Evolutionary conservation across 75 land plant species (phyloP), one percentile per base, ranked within the genome.

Genomic region (Adiantum capillusveneris): DNA sequence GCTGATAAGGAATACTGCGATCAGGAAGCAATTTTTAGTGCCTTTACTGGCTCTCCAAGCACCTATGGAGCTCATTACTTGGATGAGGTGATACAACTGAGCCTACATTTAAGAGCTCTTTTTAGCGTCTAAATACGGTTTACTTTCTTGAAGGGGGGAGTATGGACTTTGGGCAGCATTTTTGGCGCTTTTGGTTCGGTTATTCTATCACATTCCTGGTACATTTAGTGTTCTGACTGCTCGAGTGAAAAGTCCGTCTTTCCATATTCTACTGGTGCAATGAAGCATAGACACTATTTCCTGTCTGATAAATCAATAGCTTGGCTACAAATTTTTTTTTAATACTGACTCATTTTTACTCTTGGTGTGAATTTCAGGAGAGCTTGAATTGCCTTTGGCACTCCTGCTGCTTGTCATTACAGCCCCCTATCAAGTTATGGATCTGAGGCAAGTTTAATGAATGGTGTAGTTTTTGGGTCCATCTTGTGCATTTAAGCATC

Each of bases 171-270:
- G 93, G 93, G 36, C 72, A 53, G 88, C 83, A 31, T 84, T 87
- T 48, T 45, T 84, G 61, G 82, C 78, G 7, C 75, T 84, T 62
- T 72, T 81, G 22, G 79, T 79, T 34, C 83, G 85, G 21, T 81
- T 84, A 16, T 84, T 88, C 68, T 84, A 77, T 73, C 72, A 60
- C 49, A 74, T 84, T 52, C 93, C 93, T 43, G 85, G 93, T 82
- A 58, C 0, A 57, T 65, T 29, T 54, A 31, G 50, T n/a, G 51
- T 20, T 48, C n/a, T n/a, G n/a, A n/a, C n/a, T n/a, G n/a, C n/a
- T n/a, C n/a, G n/a, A n/a, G n/a, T n/a, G n/a, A n/a, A n/a, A 48
- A 14, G 9, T 9, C 48, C 22, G 7, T 24, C 28, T 16, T 12
- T 56, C 29, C 26, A 24, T 21, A 25, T n/a, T 25, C 11, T 24